Conservation (phyloP, 345 rosid species). For the Camelina hispida region DNA sequence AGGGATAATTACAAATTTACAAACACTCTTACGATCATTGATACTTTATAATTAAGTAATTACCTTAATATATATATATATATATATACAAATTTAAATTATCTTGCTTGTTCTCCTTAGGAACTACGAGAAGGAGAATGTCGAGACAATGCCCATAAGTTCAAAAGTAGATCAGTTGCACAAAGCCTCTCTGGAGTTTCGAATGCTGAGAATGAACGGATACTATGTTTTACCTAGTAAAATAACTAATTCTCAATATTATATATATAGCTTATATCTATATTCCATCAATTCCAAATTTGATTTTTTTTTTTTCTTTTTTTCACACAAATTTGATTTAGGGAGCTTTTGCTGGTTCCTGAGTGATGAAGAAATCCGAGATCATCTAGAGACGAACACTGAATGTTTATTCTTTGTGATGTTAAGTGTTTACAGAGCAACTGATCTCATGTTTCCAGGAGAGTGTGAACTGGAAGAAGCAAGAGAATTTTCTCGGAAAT, state of each 20-base stretch:
- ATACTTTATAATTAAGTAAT: background rate
- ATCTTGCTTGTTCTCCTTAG: conserved; percentile 20
- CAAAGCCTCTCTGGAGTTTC: conserved; percentile 60
- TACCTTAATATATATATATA: background rate
- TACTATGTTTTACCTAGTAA: conserved; percentile 55
- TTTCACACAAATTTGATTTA: conserved; percentile 18
- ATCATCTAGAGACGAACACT: conserved; percentile 39
- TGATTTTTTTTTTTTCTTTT: background rate
- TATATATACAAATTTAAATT: background rate
- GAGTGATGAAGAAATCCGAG: conserved; percentile 38
- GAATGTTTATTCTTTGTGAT: conserved; percentile 45
- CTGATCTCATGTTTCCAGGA: conserved; percentile 58
- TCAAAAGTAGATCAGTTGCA: conserved; percentile 42
- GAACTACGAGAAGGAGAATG: conserved; percentile 40
- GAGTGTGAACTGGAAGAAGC: conserved; percentile 58
- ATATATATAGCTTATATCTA: background rate
- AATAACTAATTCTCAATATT: background rate
- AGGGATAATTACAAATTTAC: background rate
- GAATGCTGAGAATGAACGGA: conserved; percentile 58
- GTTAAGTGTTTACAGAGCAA: conserved; percentile 61
- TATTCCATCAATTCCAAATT: background rate
- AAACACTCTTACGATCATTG: background rate
- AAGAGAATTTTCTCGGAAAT: conserved; percentile 49
- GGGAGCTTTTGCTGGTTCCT: conserved; percentile 67
- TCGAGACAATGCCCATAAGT: background rate